Conservation (phyloP, 1,284 basidiomycete genomes). For the Irpex sp. region DNA sequence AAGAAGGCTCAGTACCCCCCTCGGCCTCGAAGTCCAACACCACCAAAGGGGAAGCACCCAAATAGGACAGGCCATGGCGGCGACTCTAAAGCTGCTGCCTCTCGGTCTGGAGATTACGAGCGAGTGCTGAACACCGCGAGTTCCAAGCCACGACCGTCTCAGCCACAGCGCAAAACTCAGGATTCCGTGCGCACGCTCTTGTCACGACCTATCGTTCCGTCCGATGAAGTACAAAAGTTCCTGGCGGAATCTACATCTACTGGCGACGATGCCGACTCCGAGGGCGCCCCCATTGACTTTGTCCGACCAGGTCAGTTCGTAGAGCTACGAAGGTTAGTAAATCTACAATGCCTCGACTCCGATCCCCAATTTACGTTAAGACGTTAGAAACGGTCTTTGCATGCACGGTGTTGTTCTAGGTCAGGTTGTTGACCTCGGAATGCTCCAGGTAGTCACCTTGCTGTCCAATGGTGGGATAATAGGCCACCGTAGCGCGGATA, state of each 20-base stretch:
- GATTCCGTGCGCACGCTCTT: background rate
- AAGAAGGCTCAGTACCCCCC: background rate
- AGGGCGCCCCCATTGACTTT: background rate
- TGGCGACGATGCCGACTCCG: background rate
- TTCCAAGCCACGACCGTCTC: background rate
- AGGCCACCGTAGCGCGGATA: conserved; percentile 40
- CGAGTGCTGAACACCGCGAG: background rate
- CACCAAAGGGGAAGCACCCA: background rate
- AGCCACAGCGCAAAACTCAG: background rate
- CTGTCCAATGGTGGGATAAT: conserved; percentile 47
- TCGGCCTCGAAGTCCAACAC: background rate
- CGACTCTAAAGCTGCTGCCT: background rate
- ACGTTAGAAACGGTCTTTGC: conserved; percentile 35
- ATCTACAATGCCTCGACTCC: background rate
- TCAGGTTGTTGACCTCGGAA: conserved; percentile 28
- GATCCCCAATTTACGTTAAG: background rate
- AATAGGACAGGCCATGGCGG: background rate
- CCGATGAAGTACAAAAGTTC: conserved; percentile 3
- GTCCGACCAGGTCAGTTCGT: conserved; percentile 47
- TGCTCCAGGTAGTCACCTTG: conserved; percentile 36
- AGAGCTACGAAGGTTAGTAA: conserved; percentile 51
- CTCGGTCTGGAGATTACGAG: background rate
- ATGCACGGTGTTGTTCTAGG: conserved; percentile 46
- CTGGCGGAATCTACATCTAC: conserved; percentile 1
- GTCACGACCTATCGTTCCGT: background rate